Evolutionary conservation across 2,329 filamentous ascomycete species (phyloP), one percentile per base, ranked within the genome.

Genomic region (Calonectria crousiana): DNA sequence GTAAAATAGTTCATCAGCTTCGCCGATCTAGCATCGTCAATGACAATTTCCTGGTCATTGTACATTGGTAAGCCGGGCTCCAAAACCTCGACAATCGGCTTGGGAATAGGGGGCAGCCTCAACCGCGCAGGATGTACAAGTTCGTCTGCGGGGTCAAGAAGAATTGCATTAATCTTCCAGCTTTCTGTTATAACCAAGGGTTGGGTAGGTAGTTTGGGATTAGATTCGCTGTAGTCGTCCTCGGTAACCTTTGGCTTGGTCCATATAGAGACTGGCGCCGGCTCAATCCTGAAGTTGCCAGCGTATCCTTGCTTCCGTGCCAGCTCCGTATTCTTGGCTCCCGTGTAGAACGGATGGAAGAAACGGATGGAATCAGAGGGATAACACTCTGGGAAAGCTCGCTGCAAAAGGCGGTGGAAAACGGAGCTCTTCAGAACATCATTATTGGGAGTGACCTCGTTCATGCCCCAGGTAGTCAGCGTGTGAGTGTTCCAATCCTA

Each of bases 401-500:
- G 76, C 10, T 79, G 78, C 1, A 78, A 36, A 2, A 79, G 69
- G 4, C 77, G 73, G n/a, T 79, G 77, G 56, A 77, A 79, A 51
- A 79, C 70, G 3, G 78, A 79, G 47, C 74, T 79, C 72, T 79
- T 79, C 36, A 52, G 62, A 2, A 79, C 47, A 1, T 79, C 58
- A 18, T 74, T 76, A 44, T 79, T 56, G 2, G 77, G 65, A 0
- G 78, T 79, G 18, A 79, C 77, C 44, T 79, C 77, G 5, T 77
- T 78, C 78, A 78, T 78, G 6, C 76, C 76, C 76, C 76, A 78
- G 20, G 74, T 70, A 44, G 86, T 87, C 68, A 87, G 76, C 30
- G 81, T 82, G n/a, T 81, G 78, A 4, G 83, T 82, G 5, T 82
- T 87, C 75, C 84, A 88, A 69, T 88, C 60, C 60, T 65, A 14